These are phyloP conservation scores for Pyrenochaeta sp. DNA, from an alignment of 2,329 filamentous ascomycete genomes.

Conservation along the genomic window DNA sequence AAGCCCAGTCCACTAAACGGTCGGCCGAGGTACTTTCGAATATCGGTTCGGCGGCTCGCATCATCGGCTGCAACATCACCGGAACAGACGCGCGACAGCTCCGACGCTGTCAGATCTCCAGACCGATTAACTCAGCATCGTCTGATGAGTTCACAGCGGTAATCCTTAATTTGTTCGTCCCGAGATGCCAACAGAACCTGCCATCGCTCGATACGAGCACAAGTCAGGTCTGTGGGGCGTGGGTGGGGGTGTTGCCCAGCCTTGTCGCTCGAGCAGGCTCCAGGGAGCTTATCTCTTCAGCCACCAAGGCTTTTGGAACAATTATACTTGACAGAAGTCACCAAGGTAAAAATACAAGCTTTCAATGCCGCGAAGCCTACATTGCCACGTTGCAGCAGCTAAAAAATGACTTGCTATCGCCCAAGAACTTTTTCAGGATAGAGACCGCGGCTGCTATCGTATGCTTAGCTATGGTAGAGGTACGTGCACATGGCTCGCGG, in stretches of 20 bases:
- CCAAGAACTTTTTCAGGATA: slow-evolving; percentile 15
- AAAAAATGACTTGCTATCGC: slow-evolving; percentile 19
- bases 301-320: slow-evolving; percentile 46
- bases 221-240: slow-evolving; percentile 49
- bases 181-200: slow-evolving; percentile 13
- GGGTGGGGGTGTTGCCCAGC: slow-evolving; percentile 51
- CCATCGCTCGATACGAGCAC: slow-evolving; percentile 24
- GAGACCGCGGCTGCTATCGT: slow-evolving; percentile 47
- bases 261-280: slow-evolving; percentile 25
- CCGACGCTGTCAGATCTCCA: too few species aligned
- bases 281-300: slow-evolving; percentile 33
- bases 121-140: too few species aligned
- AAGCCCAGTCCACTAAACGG: background rate
- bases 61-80: too few species aligned
- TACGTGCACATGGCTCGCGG: slow-evolving; percentile 8
- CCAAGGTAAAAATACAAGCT: slow-evolving; percentile 22
- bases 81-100: too few species aligned
- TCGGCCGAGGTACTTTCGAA: background rate
- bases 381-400: slow-evolving; percentile 41
- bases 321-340: slow-evolving; percentile 36
- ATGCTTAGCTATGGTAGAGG: slow-evolving; percentile 46
- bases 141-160: slow-evolving; percentile 4
- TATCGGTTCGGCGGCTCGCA: too few species aligned
- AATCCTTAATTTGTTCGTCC: slow-evolving; percentile 8
- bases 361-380: slow-evolving; percentile 40